Base-by-base conservation (phyloP, 768 basidiomycete species). In the Krasilnikovozyma curviuscula region DNA sequence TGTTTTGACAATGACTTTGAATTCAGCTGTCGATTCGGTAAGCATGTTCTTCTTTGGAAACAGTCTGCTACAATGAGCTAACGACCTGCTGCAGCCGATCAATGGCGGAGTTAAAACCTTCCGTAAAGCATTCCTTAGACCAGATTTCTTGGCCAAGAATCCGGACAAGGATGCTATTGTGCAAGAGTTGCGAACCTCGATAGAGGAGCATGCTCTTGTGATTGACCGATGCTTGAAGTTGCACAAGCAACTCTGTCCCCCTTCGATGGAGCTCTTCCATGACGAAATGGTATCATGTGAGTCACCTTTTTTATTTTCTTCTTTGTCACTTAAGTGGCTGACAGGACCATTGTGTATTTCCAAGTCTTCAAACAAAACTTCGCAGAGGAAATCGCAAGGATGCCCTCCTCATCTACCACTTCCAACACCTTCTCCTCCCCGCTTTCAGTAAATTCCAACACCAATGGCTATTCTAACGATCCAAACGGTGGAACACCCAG, bases 171-270 rank as follows among this genome's bases (percentile, higher is more conserved):
- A 67, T 3, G 77, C 78, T 37, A 63, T 77, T 30, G 73, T 91
- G 0, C 77, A 81, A 37, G 77, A 79, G 60, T 66, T 97, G 19
- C 73, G 74, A 35, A 59, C 63, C 12, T 77, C 78, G 14, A 81
- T 93, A 49, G 81, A 86, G 56, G 81, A 84, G 55, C 81, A 85
- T 77, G 77, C 81, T 29, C 76, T 78, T 38, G 74, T 79, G 41
- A 81, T 95, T 41, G 81, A 86, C 53, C 75, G 73, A 45, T 88
- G 84, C 59, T 70, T 95, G 45, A 76, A 74, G 56, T 71, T 95
- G 5, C 88, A 97, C 60, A 77, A 76, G 2, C 71, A 76, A 38
- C 66, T 91, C 27, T 88, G 85, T 60, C 75, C 83, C 0, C 73
- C 76, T n/a, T n/a, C n/a, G n/a, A n/a, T n/a, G n/a, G n/a, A n/a